These are phyloP conservation scores for Raddia guianensis DNA, from an alignment of 176 grass and related monocot genomes.

Conservation along the genomic window DNA sequence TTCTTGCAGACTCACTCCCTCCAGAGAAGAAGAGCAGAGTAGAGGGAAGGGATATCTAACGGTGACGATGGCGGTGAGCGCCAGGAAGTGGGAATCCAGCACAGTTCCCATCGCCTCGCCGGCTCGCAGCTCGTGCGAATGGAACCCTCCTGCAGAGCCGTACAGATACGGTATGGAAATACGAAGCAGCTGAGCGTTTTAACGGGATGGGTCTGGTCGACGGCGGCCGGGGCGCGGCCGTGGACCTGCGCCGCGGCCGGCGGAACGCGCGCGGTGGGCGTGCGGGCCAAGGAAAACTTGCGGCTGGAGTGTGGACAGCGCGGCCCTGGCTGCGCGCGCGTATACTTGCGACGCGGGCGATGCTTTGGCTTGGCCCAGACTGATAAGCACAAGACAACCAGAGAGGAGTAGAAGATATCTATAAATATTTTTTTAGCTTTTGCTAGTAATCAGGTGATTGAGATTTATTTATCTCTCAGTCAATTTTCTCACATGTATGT, in stretches of 20 bases:
- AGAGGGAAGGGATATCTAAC: slow-evolving; percentile 35
- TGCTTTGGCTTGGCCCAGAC: slow-evolving; percentile 25
- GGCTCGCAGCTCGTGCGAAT: not conserved
- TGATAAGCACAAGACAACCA: too few species aligned
- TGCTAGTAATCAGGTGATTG: too few species aligned
- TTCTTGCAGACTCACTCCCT: not conserved
- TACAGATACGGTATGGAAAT: not conserved
- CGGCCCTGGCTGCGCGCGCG: not conserved
- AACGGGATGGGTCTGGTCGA: slow-evolving; percentile 1
- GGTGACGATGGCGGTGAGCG: slow-evolving; percentile 91
- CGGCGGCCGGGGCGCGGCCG: slow-evolving; percentile 3
- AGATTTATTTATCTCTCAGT: too few species aligned
- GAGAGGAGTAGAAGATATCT: too few species aligned
- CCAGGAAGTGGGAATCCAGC: slow-evolving; percentile 87
- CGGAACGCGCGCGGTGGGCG: not conserved
- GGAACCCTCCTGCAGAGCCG: not conserved
- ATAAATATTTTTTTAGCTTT: too few species aligned
- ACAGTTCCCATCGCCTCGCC: slow-evolving; percentile 68
- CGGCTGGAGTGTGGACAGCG: slow-evolving; percentile 41
- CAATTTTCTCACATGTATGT: too few species aligned
- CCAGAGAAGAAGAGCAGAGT: not conserved
- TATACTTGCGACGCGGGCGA: slow-evolving; percentile 18
- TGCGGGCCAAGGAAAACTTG: not conserved
- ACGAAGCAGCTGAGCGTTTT: slow-evolving; percentile 4
- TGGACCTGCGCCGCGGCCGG: slow-evolving; percentile 3